Base-by-base conservation (phyloP, 2,329 filamentous ascomycete genomes). In the Colletotrichum euphorbiae region DNA sequence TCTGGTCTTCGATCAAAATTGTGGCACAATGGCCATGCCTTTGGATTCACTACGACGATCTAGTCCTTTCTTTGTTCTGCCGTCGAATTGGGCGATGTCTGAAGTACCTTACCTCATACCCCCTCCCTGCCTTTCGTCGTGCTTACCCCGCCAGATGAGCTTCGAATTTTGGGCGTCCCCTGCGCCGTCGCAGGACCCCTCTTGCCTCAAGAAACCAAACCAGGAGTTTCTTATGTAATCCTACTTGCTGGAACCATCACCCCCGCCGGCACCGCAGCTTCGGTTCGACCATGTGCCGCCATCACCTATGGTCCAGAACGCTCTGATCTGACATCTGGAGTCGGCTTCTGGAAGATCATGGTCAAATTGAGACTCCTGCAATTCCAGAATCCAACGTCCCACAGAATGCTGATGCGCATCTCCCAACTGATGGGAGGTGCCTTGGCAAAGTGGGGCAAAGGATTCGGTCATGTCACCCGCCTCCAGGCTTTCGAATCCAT, bases 61-160 rank as follows among this genome's bases (percentile, higher is more conserved):
- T 31, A 48, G 1, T 59, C 43, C 45, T 67, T 64, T 67, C 45
- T 67, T 64, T 67, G 45, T 67, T 12, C 52, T 65, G 28, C 28
- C 6, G 6, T 24, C 5, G 21, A 4, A 3, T 5, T 24, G 21
- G 21, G 24, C 24, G 4, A 4, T 24, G 19, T 31, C n/a, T 15
- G 17, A 4, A 19, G 46, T 45, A 28, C 13, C 21, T n/a, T n/a
- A n/a, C n/a, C n/a, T n/a, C n/a, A n/a, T n/a, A n/a, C n/a, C n/a
- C n/a, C n/a, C 31, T 28, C n/a, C 21, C 6, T 3, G 12, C 40
- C 19, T 57, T 46, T 28, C 15, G 24, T 59, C 17, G 61, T 55
- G 60, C 60, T 54, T 59, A 65, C 54, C 65, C 65, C 61, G 61
- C 54, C 54, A 65, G 48, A 48, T 54, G 42, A 59, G 51, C 24